These are phyloP conservation scores for Durio zibethinus DNA, from an alignment of 345 rosid species.

Conservation along the genomic window DNA sequence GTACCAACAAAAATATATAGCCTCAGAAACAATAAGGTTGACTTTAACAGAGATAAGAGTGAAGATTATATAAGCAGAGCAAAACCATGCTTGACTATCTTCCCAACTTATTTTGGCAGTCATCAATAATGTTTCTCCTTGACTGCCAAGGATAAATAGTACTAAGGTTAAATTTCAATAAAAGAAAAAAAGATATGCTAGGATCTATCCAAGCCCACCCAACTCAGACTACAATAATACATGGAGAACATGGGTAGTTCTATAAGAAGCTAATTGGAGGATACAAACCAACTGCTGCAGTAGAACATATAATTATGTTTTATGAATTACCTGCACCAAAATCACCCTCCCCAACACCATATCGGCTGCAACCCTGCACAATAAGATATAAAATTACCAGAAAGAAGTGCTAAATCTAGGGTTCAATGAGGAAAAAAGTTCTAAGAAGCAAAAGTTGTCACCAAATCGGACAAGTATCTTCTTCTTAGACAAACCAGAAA, in stretches of 20 bases:
- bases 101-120: background rate
- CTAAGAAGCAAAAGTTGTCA: background rate
- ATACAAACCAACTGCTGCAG: background rate
- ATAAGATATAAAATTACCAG: background rate
- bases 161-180: background rate
- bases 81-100: background rate
- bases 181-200: background rate
- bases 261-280: background rate
- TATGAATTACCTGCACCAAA: constrained; percentile 58
- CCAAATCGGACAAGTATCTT: background rate
- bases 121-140: background rate
- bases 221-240: background rate
- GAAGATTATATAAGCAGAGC: background rate
- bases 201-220: background rate
- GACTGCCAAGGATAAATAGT: background rate
- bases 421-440: background rate
- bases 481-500: background rate
- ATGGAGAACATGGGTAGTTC: background rate
- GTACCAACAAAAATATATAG: background rate
- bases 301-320: background rate
- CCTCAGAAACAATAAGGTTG: background rate
- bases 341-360: constrained; percentile 46
- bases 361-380: constrained; percentile 83
- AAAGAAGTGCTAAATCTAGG: background rate
- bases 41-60: background rate